Conservation (phyloP, 2,329 filamentous ascomycete genomes). For the Calonectria hongkongensis region DNA sequence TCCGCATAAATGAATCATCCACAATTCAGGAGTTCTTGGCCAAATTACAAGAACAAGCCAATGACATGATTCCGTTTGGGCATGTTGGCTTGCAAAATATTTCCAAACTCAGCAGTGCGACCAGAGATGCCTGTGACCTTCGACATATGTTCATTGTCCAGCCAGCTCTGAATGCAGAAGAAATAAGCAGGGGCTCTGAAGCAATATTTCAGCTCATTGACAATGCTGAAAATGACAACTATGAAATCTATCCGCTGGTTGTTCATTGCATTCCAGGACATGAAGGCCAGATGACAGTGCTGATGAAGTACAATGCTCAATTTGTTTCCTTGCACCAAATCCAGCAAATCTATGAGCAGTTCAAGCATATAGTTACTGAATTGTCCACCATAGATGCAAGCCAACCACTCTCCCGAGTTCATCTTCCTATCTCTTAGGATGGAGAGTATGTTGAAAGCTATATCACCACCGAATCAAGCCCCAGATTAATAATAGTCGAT, state of each 20-base stretch:
- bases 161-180: neutral
- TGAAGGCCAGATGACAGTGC: neutral
- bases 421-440: neutral
- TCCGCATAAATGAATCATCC: neutral
- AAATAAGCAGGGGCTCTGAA: conserved; percentile 9
- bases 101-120: neutral
- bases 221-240: conserved; percentile 24
- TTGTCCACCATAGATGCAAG: neutral
- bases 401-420: neutral
- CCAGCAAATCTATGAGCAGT: neutral
- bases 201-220: conserved; percentile 36
- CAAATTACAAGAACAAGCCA: conserved; percentile 23
- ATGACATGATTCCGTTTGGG: conserved; percentile 17
- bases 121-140: conserved; percentile 23
- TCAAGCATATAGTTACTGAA: conserved; percentile 4
- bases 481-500: no score
- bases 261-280: conserved; percentile 16
- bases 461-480: no score
- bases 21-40: conserved; percentile 1
- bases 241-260: conserved; percentile 25
- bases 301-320: conserved; percentile 29
- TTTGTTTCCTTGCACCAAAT: neutral
- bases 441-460: no score
- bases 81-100: conserved; percentile 28
- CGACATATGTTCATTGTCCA: conserved; percentile 27